phyloP scores from a whole-genome alignment of 2,329 filamentous ascomycete species.

The Didymella pinodella region DNA sequence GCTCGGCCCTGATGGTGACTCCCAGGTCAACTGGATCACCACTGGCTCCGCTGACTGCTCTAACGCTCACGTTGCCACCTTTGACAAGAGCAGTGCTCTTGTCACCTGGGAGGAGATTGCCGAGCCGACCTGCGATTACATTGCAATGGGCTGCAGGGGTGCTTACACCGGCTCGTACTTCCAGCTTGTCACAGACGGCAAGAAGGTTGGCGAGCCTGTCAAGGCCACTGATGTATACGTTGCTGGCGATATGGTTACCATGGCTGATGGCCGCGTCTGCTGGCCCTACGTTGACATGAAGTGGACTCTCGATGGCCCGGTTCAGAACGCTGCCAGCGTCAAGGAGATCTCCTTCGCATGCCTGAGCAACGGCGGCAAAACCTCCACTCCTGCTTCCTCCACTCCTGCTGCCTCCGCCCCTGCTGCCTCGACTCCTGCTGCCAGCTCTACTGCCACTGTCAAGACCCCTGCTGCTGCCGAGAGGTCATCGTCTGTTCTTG shows the following conservation, averaged over 20 bases:
- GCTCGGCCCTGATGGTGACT: conserved; percentile 64
- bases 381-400: conserved; percentile 14
- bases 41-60: conserved; percentile 61
- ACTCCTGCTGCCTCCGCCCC: conserved; percentile 3
- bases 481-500: conserved; percentile 5
- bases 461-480: conserved; percentile 17
- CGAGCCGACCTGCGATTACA: conserved; percentile 62
- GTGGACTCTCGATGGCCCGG: conserved; percentile 57
- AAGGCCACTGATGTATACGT: conserved; percentile 64
- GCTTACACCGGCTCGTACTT: conserved; percentile 66
- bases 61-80: conserved; percentile 66
- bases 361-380: conserved; percentile 39
- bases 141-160: conserved; percentile 68
- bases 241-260: conserved; percentile 69
- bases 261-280: conserved; percentile 66
- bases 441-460: conserved; percentile 16
- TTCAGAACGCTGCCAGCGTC: conserved; percentile 43
- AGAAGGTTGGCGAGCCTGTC: conserved; percentile 61
- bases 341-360: conserved; percentile 65
- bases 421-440: conserved; percentile 21
- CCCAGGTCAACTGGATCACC: conserved; percentile 68
- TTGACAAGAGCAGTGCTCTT: conserved; percentile 61
- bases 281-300: conserved; percentile 68
- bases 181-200: conserved; percentile 64
- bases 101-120: conserved; percentile 69